phyloP scores from a whole-genome alignment of 805 yeast genomes.

The Clavispora vitiphila region DNA sequence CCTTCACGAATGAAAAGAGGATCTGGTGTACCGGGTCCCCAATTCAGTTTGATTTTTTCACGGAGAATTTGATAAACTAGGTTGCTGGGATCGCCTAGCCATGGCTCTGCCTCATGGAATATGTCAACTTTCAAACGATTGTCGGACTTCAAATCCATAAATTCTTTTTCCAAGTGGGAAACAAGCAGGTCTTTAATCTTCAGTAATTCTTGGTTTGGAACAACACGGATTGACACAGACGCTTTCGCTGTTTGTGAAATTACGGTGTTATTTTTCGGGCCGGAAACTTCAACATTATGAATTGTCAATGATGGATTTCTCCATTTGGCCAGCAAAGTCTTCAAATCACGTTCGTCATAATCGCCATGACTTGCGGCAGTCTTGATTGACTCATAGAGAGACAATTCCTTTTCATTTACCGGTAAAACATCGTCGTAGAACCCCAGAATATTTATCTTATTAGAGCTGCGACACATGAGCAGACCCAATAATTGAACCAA shows the following conservation, averaged over 20 bases:
- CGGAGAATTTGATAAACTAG: slow-evolving; percentile 64
- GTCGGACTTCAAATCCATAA: slow-evolving; percentile 47
- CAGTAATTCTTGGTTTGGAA: slow-evolving; percentile 77
- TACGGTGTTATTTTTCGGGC: slow-evolving; percentile 85
- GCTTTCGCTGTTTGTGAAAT: slow-evolving; percentile 81
- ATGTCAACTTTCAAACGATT: slow-evolving; percentile 60
- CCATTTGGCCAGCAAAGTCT: slow-evolving; percentile 76
- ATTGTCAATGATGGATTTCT: slow-evolving; percentile 83
- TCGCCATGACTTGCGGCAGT: slow-evolving; percentile 20
- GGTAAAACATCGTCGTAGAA: slow-evolving; percentile 67
- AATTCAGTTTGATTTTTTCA: slow-evolving; percentile 57
- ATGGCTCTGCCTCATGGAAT: slow-evolving; percentile 87
- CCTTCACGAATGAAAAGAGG: slow-evolving; percentile 93
- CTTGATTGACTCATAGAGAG: slow-evolving; percentile 57
- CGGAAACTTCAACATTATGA: slow-evolving; percentile 80
- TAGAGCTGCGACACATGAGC: slow-evolving; percentile 43
- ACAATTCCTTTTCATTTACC: slow-evolving; percentile 52
- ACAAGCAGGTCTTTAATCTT: slow-evolving; percentile 50
- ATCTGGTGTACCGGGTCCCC: slow-evolving; percentile 55
- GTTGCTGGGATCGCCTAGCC: slow-evolving; percentile 87
- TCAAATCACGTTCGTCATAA: slow-evolving; percentile 32
- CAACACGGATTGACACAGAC: slow-evolving; percentile 75
- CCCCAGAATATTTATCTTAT: slow-evolving; percentile 55
- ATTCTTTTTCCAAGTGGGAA: slow-evolving; percentile 41
- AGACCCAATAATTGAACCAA: slow-evolving; percentile 66